These are phyloP conservation scores for Abortiporus biennis DNA, from an alignment of 1,284 basidiomycete genomes.

Conservation along the genomic window DNA sequence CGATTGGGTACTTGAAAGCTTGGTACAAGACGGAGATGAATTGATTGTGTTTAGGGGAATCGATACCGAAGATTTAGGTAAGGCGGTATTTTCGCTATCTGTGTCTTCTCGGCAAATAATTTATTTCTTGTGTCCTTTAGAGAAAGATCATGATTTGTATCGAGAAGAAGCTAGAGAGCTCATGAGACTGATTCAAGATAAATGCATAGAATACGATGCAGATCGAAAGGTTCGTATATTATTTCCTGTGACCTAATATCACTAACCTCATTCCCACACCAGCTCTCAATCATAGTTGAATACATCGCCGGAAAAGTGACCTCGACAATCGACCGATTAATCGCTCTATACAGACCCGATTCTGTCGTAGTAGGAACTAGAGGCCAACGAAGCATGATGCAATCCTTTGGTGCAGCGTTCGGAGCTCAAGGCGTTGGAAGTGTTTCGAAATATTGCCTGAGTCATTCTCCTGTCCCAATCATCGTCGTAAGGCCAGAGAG, in stretches of 20 bases:
- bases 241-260: neutral
- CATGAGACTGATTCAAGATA: slow-evolving; percentile 77
- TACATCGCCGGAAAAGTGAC: slow-evolving; percentile 90
- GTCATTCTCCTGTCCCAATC: slow-evolving; percentile 87
- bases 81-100: slow-evolving; percentile 2
- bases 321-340: slow-evolving; percentile 85
- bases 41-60: slow-evolving; percentile 89
- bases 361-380: slow-evolving; percentile 91
- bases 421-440: slow-evolving; percentile 58
- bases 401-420: slow-evolving; percentile 50
- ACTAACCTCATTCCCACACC: slow-evolving; percentile 4
- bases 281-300: slow-evolving; percentile 92
- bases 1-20: slow-evolving; percentile 83
- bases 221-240: slow-evolving; percentile 57
- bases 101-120: neutral
- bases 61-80: slow-evolving; percentile 78
- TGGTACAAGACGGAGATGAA: slow-evolving; percentile 93
- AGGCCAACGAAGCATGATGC: slow-evolving; percentile 59
- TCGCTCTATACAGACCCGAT: slow-evolving; percentile 93
- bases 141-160: slow-evolving; percentile 78
- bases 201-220: slow-evolving; percentile 75
- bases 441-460: slow-evolving; percentile 77
- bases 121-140: slow-evolving; percentile 24
- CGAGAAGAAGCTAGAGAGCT: slow-evolving; percentile 86
- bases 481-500: slow-evolving; percentile 88